Evolutionary conservation across 2,329 filamentous ascomycete species (phyloP).

Genomic region (Cercospora sp.): DNA sequence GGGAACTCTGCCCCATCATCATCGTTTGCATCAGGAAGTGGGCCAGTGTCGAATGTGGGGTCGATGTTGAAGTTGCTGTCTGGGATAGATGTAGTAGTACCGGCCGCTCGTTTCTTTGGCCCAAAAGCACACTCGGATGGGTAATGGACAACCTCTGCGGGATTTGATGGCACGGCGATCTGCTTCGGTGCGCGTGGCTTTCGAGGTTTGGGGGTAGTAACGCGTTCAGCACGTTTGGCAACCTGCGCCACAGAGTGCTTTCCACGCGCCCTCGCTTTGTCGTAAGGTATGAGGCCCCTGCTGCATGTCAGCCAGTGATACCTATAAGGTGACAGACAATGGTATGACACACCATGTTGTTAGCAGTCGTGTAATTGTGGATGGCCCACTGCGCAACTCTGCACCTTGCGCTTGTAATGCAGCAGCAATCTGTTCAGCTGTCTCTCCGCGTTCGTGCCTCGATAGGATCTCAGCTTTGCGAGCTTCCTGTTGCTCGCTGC

Average conservation of each 20-base stretch:
- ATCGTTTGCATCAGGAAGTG: background rate
- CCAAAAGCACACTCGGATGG: slow-evolving; percentile 29
- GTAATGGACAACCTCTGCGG: slow-evolving; percentile 26
- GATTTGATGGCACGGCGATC: slow-evolving; percentile 20
- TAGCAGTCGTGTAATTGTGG: slow-evolving; percentile 29
- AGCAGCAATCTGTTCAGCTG: slow-evolving; percentile 30
- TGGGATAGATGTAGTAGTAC: background rate
- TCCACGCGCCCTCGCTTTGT: slow-evolving; percentile 28
- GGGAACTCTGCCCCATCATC: background rate
- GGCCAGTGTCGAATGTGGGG: slow-evolving; percentile 8
- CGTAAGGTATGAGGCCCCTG: slow-evolving; percentile 28
- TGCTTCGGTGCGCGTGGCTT: slow-evolving; percentile 14
- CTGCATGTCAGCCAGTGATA: background rate
- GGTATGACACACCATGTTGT: slow-evolving; percentile 23
- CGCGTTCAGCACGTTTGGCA: slow-evolving; percentile 16
- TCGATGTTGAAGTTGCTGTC: slow-evolving; percentile 12
- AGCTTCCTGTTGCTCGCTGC: slow-evolving; percentile 17
- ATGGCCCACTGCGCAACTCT: slow-evolving; percentile 25
- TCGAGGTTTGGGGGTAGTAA: slow-evolving; percentile 11
- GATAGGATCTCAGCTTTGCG: slow-evolving; percentile 28
- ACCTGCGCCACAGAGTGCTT: slow-evolving; percentile 20
- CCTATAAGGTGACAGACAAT: background rate
- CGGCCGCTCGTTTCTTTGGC: slow-evolving; percentile 23
- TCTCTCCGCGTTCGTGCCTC: slow-evolving; percentile 28
- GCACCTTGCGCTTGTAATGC: slow-evolving; percentile 27